These are phyloP conservation scores for Aureobasidium sp. DNA, from an alignment of 2,329 filamentous ascomycete species.

Conservation along the genomic window DNA sequence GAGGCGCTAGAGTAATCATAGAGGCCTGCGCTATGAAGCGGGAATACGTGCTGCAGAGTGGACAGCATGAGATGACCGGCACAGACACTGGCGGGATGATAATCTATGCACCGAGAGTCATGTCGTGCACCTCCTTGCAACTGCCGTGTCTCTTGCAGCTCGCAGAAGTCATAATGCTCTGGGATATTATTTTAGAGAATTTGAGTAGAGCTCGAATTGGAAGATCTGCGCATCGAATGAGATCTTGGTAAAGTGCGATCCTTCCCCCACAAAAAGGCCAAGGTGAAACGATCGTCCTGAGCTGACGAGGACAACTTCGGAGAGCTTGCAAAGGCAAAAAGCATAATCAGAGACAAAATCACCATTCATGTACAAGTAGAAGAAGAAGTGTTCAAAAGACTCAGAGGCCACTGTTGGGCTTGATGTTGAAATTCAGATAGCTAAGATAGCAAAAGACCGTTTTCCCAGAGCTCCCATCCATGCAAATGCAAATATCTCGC, in stretches of 20 bases:
- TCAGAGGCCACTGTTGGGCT: conserved; percentile 10
- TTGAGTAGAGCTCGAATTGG: neutral
- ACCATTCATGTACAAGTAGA: neutral
- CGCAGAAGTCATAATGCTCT: neutral
- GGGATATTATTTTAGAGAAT: neutral
- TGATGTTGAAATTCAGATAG: conserved; percentile 8
- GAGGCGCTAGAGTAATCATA: neutral
- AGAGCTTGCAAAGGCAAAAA: conserved; percentile 1
- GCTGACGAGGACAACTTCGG: neutral
- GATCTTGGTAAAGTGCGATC: neutral
- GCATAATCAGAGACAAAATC: neutral
- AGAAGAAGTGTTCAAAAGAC: neutral
- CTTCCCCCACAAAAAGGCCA: neutral
- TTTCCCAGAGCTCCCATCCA: conserved; percentile 12
- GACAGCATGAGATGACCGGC: too few relatives aligned
- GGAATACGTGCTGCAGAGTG: too few relatives aligned
- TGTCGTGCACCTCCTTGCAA: neutral
- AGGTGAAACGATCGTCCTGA: neutral
- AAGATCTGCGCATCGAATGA: neutral
- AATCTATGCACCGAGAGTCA: neutral
- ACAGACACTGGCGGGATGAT: too few relatives aligned
- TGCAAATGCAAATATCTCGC: conserved; percentile 8
- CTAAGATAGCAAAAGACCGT: conserved; percentile 9
- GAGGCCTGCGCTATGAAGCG: neutral
- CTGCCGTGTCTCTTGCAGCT: neutral